phyloP scores from a whole-genome alignment of 2,329 filamentous ascomycete genomes.

The Apiospora koreana region DNA sequence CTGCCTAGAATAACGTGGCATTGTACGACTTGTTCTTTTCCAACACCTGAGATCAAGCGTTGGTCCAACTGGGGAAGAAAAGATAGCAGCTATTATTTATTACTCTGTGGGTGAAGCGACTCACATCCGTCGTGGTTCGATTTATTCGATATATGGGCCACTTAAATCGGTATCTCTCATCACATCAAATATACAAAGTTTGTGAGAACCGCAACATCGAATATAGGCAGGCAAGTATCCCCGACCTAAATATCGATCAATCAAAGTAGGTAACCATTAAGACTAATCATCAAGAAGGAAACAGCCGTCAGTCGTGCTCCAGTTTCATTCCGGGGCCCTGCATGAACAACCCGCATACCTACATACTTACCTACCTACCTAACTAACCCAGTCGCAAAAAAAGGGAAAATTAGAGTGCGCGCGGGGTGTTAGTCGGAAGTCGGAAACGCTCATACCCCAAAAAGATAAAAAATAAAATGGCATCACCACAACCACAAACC shows the following conservation, averaged over 20 bases:
- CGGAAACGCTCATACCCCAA: not conserved
- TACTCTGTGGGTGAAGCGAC: not conserved
- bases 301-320: not conserved
- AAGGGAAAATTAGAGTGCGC: not conserved
- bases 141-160: not conserved
- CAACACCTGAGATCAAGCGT: not conserved
- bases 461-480: not conserved
- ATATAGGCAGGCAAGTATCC: not conserved
- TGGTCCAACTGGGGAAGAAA: not conserved
- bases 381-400: slow-evolving; percentile 1
- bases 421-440: not conserved
- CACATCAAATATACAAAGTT: not conserved
- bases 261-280: not conserved
- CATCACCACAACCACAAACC: not conserved
- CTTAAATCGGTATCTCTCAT: not conserved
- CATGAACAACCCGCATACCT: not conserved
- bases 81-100: not conserved
- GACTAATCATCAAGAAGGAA: not conserved
- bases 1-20: not conserved
- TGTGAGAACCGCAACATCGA: not conserved
- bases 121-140: slow-evolving; percentile 1
- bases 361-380: too few relatives aligned
- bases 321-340: not conserved
- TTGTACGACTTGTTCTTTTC: not conserved
- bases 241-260: not conserved